Percentiles rank a stretch among this genome's conserved stretches.
Conservation (phyloP, 2,329 filamentous ascomycete genomes). For the Aspergillus fumigatus region DNA sequence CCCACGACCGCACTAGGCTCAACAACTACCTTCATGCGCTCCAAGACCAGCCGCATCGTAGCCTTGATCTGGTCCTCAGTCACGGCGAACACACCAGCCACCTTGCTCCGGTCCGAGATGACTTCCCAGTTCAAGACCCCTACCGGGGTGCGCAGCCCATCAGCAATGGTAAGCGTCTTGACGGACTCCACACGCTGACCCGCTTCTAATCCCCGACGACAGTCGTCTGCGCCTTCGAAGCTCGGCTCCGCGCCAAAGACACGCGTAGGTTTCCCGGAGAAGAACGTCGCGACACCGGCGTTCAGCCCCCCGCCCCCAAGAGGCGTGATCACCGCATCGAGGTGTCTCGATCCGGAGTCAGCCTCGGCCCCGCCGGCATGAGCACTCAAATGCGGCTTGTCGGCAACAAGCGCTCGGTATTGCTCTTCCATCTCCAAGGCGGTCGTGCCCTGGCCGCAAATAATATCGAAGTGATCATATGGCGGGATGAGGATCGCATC, state of each 20-base stretch:
- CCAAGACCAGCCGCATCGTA: constrained; percentile 72
- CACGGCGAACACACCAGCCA: constrained; percentile 67
- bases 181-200: constrained; percentile 64
- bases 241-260: constrained; percentile 87
- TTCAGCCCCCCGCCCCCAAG: constrained; percentile 88
- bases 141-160: constrained; percentile 80
- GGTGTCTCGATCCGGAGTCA: constrained; percentile 11
- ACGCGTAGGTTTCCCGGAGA: constrained; percentile 61
- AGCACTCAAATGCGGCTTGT: constrained; percentile 22
- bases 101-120: constrained; percentile 66
- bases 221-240: constrained; percentile 81
- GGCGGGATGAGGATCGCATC: constrained; percentile 79
- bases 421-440: constrained; percentile 79
- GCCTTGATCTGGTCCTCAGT: constrained; percentile 75
- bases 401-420: constrained; percentile 51
- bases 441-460: constrained; percentile 88
- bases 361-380: constrained; percentile 11
- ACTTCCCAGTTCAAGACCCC: constrained; percentile 72
- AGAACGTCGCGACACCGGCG: constrained; percentile 71
- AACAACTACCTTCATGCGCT: constrained; percentile 85
- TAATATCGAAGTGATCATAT: constrained; percentile 87
- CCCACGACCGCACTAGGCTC: constrained; percentile 86
- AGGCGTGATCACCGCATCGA: constrained; percentile 74
- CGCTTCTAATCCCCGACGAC: constrained; percentile 61
- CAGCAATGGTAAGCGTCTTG: constrained; percentile 75